Percentiles rank a stretch among this genome's conserved stretches.
Conservation (phyloP, 345 rosid genomes). For the Eucalyptus cladocalyx region DNA sequence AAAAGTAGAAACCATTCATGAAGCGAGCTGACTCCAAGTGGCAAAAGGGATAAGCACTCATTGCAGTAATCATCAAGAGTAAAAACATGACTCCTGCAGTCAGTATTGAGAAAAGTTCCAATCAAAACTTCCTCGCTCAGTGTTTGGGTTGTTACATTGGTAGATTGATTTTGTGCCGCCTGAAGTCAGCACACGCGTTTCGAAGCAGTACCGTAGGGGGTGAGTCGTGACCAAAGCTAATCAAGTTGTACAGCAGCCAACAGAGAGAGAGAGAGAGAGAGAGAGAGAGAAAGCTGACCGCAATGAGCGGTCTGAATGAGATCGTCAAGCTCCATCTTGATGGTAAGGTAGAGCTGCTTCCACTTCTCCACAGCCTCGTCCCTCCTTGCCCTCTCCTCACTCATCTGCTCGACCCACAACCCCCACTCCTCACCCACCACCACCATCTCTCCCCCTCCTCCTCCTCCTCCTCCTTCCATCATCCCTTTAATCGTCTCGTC, state of each 20-base stretch:
- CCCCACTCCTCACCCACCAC: constrained; percentile 8
- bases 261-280: neutral
- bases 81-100: neutral
- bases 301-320: constrained; percentile 56
- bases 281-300: neutral
- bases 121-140: neutral
- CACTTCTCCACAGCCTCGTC: constrained; percentile 76
- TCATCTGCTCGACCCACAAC: constrained; percentile 37
- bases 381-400: constrained; percentile 50
- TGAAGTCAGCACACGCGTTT: neutral
- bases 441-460: constrained; percentile 3
- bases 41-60: neutral
- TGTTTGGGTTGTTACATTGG: neutral
- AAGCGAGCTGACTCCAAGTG: neutral
- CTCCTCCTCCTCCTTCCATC: neutral
- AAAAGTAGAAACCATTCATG: neutral
- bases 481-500: neutral
- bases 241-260: neutral
- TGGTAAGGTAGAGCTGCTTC: constrained; percentile 77
- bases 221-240: neutral
- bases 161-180: neutral
- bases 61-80: neutral
- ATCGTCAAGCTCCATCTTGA: constrained; percentile 77
- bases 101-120: neutral
- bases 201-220: neutral